Conservation (phyloP, 371 early-diverging fungal genomes). For the Umbelopsis sp. region DNA sequence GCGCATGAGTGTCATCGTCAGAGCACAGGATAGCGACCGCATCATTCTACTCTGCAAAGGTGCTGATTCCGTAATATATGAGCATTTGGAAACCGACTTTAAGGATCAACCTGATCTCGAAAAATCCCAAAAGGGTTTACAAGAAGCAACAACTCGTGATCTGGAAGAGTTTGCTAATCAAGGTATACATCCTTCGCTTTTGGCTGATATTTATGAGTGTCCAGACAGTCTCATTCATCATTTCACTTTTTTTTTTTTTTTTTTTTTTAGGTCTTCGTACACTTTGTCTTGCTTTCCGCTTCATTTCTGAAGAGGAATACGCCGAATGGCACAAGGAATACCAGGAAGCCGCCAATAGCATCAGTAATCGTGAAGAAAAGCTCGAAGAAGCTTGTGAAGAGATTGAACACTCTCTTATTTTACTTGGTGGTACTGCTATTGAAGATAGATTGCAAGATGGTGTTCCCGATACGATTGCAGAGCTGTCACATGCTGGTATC, state of each 20-base stretch:
- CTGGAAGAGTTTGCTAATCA: conserved; percentile 82
- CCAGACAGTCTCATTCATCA: no score
- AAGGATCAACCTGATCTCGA: conserved; percentile 45
- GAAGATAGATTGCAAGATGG: conserved; percentile 93
- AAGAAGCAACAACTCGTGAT: conserved; percentile 30
- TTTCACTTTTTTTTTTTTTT: neutral
- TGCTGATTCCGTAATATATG: conserved; percentile 91
- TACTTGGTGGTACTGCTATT: conserved; percentile 90
- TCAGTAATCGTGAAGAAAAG: conserved; percentile 78
- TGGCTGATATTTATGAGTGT: no score
- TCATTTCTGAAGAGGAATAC: conserved; percentile 77
- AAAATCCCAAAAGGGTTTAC: conserved; percentile 37
- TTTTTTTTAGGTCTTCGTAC: conserved; percentile 81
- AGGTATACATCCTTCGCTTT: conserved; percentile 32
- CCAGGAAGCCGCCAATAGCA: conserved; percentile 77
- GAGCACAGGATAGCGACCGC: conserved; percentile 67
- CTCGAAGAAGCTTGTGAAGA: conserved; percentile 82
- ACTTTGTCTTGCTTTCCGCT: conserved; percentile 81
- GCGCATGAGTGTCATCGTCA: conserved; percentile 83
- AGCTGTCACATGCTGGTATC: conserved; percentile 89
- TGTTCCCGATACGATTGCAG: conserved; percentile 92
- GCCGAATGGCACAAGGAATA: conserved; percentile 75
- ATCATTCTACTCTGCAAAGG: conserved; percentile 93
- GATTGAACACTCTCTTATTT: conserved; percentile 71
- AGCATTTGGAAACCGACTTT: conserved; percentile 65